Percentiles rank a stretch among this genome's conserved stretches.
Conservation (phyloP, 2,329 filamentous ascomycete genomes). For the Ophiocordyceps camponoti-floridani region DNA sequence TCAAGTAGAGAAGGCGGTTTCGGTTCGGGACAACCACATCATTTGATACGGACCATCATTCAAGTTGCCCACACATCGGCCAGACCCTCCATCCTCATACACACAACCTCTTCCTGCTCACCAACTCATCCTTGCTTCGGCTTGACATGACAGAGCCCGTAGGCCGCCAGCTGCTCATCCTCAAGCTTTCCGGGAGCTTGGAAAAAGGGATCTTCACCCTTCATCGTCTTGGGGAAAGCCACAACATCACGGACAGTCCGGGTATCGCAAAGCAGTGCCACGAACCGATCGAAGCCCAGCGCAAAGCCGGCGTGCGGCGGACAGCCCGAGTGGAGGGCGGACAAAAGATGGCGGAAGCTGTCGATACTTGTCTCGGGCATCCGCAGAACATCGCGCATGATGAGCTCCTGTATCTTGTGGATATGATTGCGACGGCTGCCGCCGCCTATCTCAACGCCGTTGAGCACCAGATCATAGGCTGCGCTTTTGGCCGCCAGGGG, state of each 20-base stretch:
- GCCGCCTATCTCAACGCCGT: conserved; percentile 85
- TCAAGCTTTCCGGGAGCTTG: conserved; percentile 56
- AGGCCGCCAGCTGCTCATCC: conserved; percentile 30
- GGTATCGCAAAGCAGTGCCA: conserved; percentile 61
- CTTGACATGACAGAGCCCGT: conserved; percentile 17
- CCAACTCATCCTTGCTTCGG: no score
- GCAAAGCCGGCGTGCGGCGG: conserved; percentile 91
- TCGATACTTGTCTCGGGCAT: conserved; percentile 55
- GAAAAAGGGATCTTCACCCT: conserved; percentile 72
- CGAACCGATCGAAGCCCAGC: conserved; percentile 74
- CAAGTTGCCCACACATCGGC: no score
- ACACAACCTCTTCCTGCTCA: no score
- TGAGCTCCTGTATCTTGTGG: conserved; percentile 62
- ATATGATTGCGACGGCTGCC: conserved; percentile 86
- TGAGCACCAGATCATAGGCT: conserved; percentile 91
- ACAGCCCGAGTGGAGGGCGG: conserved; percentile 69
- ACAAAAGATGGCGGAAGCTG: conserved; percentile 72
- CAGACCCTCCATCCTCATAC: no score
- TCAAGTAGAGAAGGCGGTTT: no score
- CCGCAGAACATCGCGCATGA: conserved; percentile 69
- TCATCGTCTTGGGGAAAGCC: conserved; percentile 87
- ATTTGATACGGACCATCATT: no score
- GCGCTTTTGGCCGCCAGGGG: conserved; percentile 62
- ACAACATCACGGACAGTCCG: conserved; percentile 82
- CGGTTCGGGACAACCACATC: no score